Conservation (phyloP, 495 filamentous ascomycete genomes). For the Penicillium samsonianum region DNA sequence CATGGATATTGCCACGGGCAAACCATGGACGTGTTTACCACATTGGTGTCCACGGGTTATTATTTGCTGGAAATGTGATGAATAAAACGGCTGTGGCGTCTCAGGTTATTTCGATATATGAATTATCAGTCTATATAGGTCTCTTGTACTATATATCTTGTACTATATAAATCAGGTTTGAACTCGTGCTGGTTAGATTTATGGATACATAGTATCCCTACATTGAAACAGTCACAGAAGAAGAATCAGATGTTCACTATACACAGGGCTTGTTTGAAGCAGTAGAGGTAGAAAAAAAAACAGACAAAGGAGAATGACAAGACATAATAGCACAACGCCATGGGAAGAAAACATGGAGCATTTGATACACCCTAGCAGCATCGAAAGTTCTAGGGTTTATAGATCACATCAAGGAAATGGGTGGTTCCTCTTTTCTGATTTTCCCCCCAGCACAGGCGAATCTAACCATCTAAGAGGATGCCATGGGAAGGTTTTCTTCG, state of each 20-base stretch:
- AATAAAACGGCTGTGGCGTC: no score
- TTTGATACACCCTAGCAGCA: slow-evolving; percentile 32
- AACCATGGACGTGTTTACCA: no score
- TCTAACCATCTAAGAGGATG: slow-evolving; percentile 28
- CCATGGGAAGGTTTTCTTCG: slow-evolving; percentile 28
- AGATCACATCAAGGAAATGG: slow-evolving; percentile 21
- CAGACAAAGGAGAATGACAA: slow-evolving; percentile 30
- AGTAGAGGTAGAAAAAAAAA: slow-evolving; percentile 17
- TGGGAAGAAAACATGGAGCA: slow-evolving; percentile 34
- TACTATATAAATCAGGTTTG: background rate
- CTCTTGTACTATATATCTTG: no score
- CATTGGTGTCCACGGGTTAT: no score
- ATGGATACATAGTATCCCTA: background rate
- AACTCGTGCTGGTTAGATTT: background rate
- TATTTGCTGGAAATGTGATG: no score
- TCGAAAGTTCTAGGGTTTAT: slow-evolving; percentile 23
- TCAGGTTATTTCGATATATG: no score
- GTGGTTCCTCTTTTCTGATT: slow-evolving; percentile 18
- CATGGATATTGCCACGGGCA: no score
- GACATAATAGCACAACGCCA: slow-evolving; percentile 40
- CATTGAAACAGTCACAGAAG: slow-evolving; percentile 5
- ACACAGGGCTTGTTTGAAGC: slow-evolving; percentile 35
- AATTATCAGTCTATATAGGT: no score
- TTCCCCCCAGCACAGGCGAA: slow-evolving; percentile 18
- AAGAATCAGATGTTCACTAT: slow-evolving; percentile 37